phyloP scores from a whole-genome alignment of 495 filamentous ascomycete species.

The Podospora appendiculata region DNA sequence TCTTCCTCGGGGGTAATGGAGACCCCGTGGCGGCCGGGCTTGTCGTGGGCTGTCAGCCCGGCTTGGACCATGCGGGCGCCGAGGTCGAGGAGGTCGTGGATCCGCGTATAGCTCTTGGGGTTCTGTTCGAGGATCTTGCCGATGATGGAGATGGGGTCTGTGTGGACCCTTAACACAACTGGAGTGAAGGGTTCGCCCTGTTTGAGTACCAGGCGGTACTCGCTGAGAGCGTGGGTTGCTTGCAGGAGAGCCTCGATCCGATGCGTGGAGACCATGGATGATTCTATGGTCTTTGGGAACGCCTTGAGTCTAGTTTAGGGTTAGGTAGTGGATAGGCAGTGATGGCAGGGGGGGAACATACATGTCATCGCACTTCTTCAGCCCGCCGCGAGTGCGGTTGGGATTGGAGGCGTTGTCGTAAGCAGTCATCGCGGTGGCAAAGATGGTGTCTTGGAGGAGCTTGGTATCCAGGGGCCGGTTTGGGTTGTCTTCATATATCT shows the following conservation, averaged over 20 bases:
- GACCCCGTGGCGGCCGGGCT: constrained; percentile 7
- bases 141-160: constrained; percentile 77
- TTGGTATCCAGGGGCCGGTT: constrained; percentile 42
- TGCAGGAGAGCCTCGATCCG: constrained; percentile 62
- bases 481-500: constrained; percentile 56
- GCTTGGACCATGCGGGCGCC: constrained; percentile 69
- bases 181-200: constrained; percentile 90
- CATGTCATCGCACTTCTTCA: constrained; percentile 81
- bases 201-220: constrained; percentile 81
- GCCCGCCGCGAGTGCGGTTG: constrained; percentile 70
- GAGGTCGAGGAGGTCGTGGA: constrained; percentile 77
- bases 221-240: constrained; percentile 80
- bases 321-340: constrained; percentile 1
- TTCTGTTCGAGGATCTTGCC: constrained; percentile 87
- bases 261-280: constrained; percentile 43
- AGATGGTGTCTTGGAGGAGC: constrained; percentile 56
- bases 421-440: constrained; percentile 58
- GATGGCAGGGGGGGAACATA: constrained; percentile 31
- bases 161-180: constrained; percentile 77
- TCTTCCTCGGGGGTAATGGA: constrained; percentile 18
- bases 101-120: constrained; percentile 70
- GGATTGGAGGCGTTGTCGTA: constrained; percentile 92
- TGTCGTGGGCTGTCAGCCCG: constrained; percentile 41
- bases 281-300: constrained; percentile 57
- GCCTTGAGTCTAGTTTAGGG: constrained; percentile 49